Base-by-base conservation (phyloP, 768 basidiomycete species). In the Leccinum olivaceopallidum region DNA sequence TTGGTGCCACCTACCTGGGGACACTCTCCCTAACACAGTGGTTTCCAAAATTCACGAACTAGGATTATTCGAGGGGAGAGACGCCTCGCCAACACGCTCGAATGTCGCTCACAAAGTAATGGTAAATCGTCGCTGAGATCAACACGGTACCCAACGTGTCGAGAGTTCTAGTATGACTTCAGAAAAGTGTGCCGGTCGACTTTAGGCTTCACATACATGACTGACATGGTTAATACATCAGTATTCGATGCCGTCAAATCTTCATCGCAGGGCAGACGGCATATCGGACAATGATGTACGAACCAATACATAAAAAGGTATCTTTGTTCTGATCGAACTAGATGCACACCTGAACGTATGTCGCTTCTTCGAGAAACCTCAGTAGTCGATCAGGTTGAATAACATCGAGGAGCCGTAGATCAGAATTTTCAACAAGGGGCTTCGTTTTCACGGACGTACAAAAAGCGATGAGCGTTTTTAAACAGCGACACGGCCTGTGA, bases 61-160 rank as follows among this genome's bases (percentile, higher is more conserved):
- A 34, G 6, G 36, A 1, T 14, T 51, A 22, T 48, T 10, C 13
- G 28, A 55, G 22, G 39, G 44, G 16, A 44, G 47, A 30, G 39
- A 30, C 14, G 6, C 20, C 14, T 34, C 32, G 22, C 53, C 3
- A 26, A 37, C 12, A 37, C 32, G 30, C 50, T 30, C 9, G 50
- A 62, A 44, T 13, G 14, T 53, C n/a, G 6, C 59, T 56, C 50
- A 53, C 53, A 59, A 53, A 63, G 20, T 61, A 58, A 30, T 48
- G 53, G 57, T 26, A 55, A 14, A 55, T n/a, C 6, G 42, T 52
- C 18, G 28, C 26, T 3, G 30, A 22, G 0, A 52, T 52, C 53
- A 67, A 56, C 28, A 48, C 6, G 20, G 48, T 44, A 39, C 36
- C 54, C 28, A 53, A 16, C 3, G 34, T 56, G 49, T 61, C 57